Evolutionary conservation across 768 basidiomycete genomes (phyloP), one percentile per base, ranked within the genome.

Genomic region (Lepiota brunneoincarnata): DNA sequence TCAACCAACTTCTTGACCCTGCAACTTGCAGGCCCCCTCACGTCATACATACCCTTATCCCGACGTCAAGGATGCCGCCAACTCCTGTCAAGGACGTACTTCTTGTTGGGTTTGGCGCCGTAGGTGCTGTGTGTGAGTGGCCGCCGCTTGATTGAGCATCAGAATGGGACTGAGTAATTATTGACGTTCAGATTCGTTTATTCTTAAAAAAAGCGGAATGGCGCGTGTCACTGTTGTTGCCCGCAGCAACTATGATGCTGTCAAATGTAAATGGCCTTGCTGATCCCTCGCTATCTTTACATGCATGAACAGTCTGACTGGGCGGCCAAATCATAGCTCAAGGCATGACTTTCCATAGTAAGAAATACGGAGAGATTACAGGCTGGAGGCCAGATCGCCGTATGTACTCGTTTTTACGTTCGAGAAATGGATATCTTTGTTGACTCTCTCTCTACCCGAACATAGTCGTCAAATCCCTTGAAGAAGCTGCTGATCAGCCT

Each of bases 161-260:
- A 3, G 26, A 34, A 14, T 7, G 23, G 41, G 35, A 24, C 5
- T 41, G 11, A 10, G n/a, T 35, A 44, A 50, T 9, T 18, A 40
- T 39, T 56, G 45, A 50, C 12, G 36, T 34, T 14, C 18, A 87
- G 84, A 84, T 61, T 76, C 83, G 1, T 71, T 78, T 47, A 73
- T 86, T 49, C 69, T 87, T 18, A 73, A 81, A 56, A 70, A 78
- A 55, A 81, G 83, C 59, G 79, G 82, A 10, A 70, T 77, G 26
- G 86, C 79, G 1, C 75, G 80, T 21, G 82, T 92, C 7, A 91
- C 89, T 1, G 84, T 75, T 15, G 85, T 91, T 1, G 89, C 89
- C 1, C 69, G 89, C 51, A 82, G 87, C 47, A 88, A 89, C 55
- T 87, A 80, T 62, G 75, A 82, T 11, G 67, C 72, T 2, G 75